These are phyloP conservation scores for Lentinula novae-zelandiae DNA, from an alignment of 1,284 basidiomycete genomes.

Conservation along the genomic window DNA sequence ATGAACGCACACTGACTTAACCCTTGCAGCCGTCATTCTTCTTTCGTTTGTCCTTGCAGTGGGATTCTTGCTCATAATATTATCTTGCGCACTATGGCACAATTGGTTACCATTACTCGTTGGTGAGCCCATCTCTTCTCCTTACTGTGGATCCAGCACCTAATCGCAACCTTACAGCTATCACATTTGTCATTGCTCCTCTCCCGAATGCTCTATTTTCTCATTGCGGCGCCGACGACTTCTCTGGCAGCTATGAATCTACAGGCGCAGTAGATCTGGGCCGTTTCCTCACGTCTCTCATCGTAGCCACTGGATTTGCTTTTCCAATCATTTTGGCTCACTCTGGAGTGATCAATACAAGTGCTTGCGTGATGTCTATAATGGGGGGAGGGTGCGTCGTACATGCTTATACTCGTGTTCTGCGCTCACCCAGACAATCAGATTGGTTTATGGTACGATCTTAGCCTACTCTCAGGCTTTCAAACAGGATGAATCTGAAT, in stretches of 20 bases:
- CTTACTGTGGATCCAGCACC: background rate
- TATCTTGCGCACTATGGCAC: slow-evolving; percentile 93
- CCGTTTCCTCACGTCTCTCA: slow-evolving; percentile 87
- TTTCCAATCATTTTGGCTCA: slow-evolving; percentile 92
- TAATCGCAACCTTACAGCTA: slow-evolving; percentile 47
- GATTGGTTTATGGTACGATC: slow-evolving; percentile 93
- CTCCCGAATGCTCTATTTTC: slow-evolving; percentile 90
- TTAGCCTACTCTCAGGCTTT: slow-evolving; percentile 85
- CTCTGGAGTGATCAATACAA: slow-evolving; percentile 81
- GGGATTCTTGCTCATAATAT: slow-evolving; percentile 96
- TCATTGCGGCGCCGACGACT: slow-evolving; percentile 85
- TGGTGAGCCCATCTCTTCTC: slow-evolving; percentile 58
- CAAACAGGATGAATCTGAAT: slow-evolving; percentile 72
- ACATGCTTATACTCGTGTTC: background rate
- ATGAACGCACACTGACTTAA: background rate
- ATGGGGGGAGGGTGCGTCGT: slow-evolving; percentile 78
- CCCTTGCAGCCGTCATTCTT: slow-evolving; percentile 76
- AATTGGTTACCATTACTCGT: slow-evolving; percentile 98
- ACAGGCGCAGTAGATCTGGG: slow-evolving; percentile 76
- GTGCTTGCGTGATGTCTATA: slow-evolving; percentile 93
- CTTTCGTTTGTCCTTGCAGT: slow-evolving; percentile 95
- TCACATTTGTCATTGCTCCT: slow-evolving; percentile 94
- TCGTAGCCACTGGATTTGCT: slow-evolving; percentile 92
- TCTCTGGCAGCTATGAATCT: slow-evolving; percentile 60
- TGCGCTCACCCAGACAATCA: slow-evolving; percentile 26